Conservation (phyloP, 345 rosid species). For the Pugionium dolabratum region DNA sequence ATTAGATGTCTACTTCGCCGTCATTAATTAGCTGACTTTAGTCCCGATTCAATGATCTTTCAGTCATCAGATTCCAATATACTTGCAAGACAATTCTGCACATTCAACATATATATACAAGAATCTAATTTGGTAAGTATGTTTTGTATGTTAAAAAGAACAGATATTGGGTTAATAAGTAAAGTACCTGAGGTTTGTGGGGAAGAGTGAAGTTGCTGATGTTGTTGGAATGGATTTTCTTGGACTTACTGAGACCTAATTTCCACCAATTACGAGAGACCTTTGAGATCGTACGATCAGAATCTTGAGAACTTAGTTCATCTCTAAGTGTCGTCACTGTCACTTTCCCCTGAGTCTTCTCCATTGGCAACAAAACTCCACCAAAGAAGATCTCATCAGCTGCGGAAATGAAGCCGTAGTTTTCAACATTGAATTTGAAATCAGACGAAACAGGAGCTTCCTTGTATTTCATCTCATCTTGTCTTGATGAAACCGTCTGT, state of each 20-base stretch:
- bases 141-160: background rate
- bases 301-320: constrained; percentile 52
- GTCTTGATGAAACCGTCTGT: constrained; percentile 13
- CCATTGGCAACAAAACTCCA: constrained; percentile 68
- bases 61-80: constrained; percentile 41
- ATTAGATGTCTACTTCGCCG: constrained; percentile 16
- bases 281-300: constrained; percentile 35
- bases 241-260: constrained; percentile 35
- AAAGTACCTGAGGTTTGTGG: constrained; percentile 34
- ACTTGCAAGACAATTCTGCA: constrained; percentile 45
- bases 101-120: background rate
- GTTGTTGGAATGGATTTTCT: constrained; percentile 36
- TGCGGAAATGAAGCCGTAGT: constrained; percentile 61
- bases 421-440: constrained; percentile 65
- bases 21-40: constrained; percentile 16
- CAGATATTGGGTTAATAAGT: background rate
- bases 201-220: constrained; percentile 28
- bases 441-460: constrained; percentile 90
- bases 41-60: constrained; percentile 1
- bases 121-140: no score
- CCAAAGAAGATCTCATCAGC: constrained; percentile 72
- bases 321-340: constrained; percentile 50
- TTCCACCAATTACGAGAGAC: constrained; percentile 43
- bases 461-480: constrained; percentile 46
- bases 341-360: constrained; percentile 43